phyloP scores from a whole-genome alignment of 2,329 filamentous ascomycete genomes.

The Ophiocordyceps australis region DNA sequence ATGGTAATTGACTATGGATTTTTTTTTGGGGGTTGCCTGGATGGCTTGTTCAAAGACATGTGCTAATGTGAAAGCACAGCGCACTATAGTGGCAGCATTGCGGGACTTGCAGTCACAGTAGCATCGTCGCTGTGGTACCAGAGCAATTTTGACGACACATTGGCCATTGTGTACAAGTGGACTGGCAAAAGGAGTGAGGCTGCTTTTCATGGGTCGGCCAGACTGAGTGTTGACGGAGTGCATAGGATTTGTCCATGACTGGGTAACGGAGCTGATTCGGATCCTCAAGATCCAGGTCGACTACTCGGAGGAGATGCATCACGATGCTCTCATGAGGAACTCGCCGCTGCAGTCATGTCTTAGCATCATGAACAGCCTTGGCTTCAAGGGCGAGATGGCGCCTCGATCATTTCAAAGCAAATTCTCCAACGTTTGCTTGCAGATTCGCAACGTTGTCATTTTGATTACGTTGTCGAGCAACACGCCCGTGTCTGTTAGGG shows the following conservation, averaged over 20 bases:
- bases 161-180: slow-evolving; percentile 44
- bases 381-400: slow-evolving; percentile 46
- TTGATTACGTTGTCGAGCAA: slow-evolving; percentile 46
- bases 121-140: slow-evolving; percentile 25
- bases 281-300: slow-evolving; percentile 61
- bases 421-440: slow-evolving; percentile 56
- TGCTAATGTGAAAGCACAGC: slow-evolving; percentile 20
- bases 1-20: slow-evolving; percentile 17
- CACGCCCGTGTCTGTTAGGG: slow-evolving; percentile 31
- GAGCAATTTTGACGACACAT: slow-evolving; percentile 49
- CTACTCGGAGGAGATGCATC: slow-evolving; percentile 57
- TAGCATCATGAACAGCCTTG: slow-evolving; percentile 62
- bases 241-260: slow-evolving; percentile 39
- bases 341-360: slow-evolving; percentile 56
- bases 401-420: slow-evolving; percentile 51
- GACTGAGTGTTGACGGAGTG: slow-evolving; percentile 4
- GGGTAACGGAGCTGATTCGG: slow-evolving; percentile 48
- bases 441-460: slow-evolving; percentile 54
- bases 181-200: slow-evolving; percentile 13
- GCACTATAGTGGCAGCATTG: slow-evolving; percentile 38
- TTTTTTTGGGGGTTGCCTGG: background rate
- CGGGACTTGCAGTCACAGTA: slow-evolving; percentile 36
- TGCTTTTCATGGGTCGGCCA: background rate
- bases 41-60: background rate
- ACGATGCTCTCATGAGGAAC: slow-evolving; percentile 58